Conservation (phyloP, 2,329 filamentous ascomycete species). For the Hymenoscyphus infarciens region DNA sequence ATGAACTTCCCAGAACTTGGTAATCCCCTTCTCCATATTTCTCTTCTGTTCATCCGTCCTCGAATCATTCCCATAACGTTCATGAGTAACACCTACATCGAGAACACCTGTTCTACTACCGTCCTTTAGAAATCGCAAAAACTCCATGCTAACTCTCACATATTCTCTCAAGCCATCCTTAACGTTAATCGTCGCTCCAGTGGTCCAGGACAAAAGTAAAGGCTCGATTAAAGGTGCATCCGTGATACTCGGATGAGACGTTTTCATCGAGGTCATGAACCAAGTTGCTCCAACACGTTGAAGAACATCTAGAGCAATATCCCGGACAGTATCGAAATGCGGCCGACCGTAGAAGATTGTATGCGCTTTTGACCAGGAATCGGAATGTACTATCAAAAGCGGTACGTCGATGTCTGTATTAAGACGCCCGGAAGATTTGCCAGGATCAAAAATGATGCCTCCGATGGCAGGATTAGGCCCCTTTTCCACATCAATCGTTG, state of each 20-base stretch:
- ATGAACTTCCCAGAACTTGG: neutral
- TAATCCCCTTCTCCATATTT: neutral
- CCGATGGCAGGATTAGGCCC: neutral
- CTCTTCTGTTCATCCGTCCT: neutral
- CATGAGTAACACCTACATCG: neutral
- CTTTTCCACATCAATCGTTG: neutral
- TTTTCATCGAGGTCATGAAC: conserved; percentile 5
- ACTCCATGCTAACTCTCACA: neutral
- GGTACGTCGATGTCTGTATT: neutral
- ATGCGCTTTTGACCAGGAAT: neutral
- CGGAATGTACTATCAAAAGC: neutral
- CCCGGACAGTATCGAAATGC: neutral
- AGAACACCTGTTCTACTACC: neutral
- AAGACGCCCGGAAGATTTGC: neutral
- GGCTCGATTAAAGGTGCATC: neutral
- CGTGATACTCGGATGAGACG: conserved; percentile 1
- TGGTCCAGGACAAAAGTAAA: neutral
- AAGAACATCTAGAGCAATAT: neutral
- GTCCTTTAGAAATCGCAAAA: neutral
- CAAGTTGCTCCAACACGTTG: neutral
- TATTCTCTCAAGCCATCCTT: neutral
- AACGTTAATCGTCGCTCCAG: neutral
- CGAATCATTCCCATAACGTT: neutral
- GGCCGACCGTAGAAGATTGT: conserved; percentile 1
- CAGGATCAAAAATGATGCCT: conserved; percentile 1